A percentile compares a stretch with the other conserved stretches of the same genome.
These are phyloP conservation scores for Trichoderma simmonsii DNA, from an alignment of 2,329 filamentous ascomycete species.

Conservation along the genomic window DNA sequence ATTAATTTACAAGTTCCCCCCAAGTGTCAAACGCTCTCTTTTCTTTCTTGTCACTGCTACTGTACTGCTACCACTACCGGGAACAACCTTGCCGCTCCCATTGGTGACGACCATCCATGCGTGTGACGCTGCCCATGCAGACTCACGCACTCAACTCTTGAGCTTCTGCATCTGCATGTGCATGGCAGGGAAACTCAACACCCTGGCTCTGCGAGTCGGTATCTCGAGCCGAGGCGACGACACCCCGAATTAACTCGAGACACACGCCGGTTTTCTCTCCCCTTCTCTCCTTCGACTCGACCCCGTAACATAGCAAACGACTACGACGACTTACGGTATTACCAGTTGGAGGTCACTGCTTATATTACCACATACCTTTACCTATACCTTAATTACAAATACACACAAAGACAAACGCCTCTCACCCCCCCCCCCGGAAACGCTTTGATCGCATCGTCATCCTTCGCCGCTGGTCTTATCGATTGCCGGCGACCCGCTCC, in stretches of 20 bases:
- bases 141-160: background rate
- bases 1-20: background rate
- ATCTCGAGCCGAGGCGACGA: slow-evolving; percentile 4
- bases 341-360: background rate
- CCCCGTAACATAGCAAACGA: background rate
- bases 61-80: background rate
- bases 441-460: slow-evolving; percentile 2
- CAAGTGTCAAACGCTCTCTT: background rate
- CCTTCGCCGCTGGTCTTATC: slow-evolving; percentile 8
- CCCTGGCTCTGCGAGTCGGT: slow-evolving; percentile 11
- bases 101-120: slow-evolving; percentile 7
- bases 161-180: background rate
- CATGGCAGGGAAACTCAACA: slow-evolving; percentile 4
- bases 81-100: background rate
- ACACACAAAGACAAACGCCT: background rate
- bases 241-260: background rate
- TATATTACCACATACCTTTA: background rate
- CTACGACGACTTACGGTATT: background rate
- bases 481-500: slow-evolving; percentile 6
- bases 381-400: background rate
- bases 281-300: background rate
- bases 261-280: background rate
- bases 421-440: background rate
- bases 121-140: slow-evolving; percentile 2
- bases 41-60: background rate